phyloP scores from a whole-genome alignment of 768 basidiomycete species.

The Trametes gibbosa region DNA sequence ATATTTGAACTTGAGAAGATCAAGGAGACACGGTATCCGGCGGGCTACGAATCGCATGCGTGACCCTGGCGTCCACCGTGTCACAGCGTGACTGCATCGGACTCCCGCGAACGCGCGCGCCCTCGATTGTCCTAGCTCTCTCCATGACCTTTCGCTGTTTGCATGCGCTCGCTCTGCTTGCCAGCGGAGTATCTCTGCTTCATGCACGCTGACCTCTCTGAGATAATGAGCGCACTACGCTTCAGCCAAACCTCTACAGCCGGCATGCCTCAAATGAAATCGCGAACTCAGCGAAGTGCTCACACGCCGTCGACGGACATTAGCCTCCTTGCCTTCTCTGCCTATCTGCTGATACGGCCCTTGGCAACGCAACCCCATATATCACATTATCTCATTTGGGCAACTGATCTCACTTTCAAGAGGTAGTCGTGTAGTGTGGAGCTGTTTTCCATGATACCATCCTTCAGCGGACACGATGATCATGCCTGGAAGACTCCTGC shows the following conservation, averaged over 20 bases:
- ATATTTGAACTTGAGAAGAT: background rate
- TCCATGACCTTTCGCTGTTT: no score
- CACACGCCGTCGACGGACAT: slow-evolving; percentile 13
- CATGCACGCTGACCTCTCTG: no score
- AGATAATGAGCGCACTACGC: no score
- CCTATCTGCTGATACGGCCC: background rate
- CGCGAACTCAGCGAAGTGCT: background rate
- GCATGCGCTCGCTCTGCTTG: no score
- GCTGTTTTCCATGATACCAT: background rate
- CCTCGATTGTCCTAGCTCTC: no score
- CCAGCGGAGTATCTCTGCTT: no score
- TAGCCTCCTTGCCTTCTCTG: background rate
- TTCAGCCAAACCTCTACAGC: background rate
- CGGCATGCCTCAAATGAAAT: background rate
- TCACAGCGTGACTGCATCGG: no score
- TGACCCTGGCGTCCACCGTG: no score
- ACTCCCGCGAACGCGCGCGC: no score
- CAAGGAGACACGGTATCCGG: no score
- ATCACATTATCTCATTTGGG: background rate
- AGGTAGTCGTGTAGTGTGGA: slow-evolving; percentile 7
- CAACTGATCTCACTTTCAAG: background rate
- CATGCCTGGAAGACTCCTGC: background rate
- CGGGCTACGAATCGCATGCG: no score
- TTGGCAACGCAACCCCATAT: background rate
- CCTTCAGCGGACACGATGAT: background rate